phyloP scores from a whole-genome alignment of 2,329 filamentous ascomycete genomes.

The Onygena corvina region DNA sequence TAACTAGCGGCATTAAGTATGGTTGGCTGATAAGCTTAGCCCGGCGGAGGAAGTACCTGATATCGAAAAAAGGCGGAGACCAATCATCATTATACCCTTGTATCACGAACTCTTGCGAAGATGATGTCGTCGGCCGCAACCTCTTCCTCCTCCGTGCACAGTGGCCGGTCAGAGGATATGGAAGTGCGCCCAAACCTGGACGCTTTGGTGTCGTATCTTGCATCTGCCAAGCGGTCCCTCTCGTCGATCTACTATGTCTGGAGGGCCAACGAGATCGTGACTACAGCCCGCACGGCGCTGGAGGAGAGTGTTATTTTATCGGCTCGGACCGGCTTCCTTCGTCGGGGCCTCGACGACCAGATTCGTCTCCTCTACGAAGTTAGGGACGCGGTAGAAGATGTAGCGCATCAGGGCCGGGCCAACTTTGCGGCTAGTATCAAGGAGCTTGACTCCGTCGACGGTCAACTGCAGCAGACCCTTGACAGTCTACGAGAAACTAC shows the following conservation, averaged over 20 bases:
- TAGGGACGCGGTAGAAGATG: slow-evolving; percentile 33
- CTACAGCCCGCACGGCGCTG: slow-evolving; percentile 58
- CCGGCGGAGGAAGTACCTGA: too few relatives aligned
- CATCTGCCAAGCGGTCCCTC: slow-evolving; percentile 76
- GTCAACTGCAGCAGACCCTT: slow-evolving; percentile 45
- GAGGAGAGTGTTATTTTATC: slow-evolving; percentile 66
- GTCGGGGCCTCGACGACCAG: slow-evolving; percentile 45
- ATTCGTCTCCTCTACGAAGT: slow-evolving; percentile 35
- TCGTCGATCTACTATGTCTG: slow-evolving; percentile 72
- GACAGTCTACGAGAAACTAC: slow-evolving; percentile 44
- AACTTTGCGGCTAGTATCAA: slow-evolving; percentile 41
- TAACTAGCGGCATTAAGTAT: too few relatives aligned
- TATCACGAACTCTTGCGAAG: neutral
- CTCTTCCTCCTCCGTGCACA: slow-evolving; percentile 1
- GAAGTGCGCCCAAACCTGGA: slow-evolving; percentile 43
- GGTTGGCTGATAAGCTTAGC: too few relatives aligned
- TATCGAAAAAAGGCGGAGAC: too few relatives aligned
- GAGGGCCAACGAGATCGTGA: slow-evolving; percentile 77
- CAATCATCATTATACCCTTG: neutral
- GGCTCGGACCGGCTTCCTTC: slow-evolving; percentile 57
- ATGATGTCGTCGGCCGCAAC: slow-evolving; percentile 9
- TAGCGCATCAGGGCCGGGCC: slow-evolving; percentile 31
- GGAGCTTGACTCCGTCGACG: slow-evolving; percentile 48
- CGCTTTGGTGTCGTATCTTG: slow-evolving; percentile 67
- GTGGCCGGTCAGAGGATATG: neutral